Percentiles rank a stretch among this genome's conserved stretches.
Evolutionary conservation across 441 rosid species (phyloP).

Genomic region (Croton setiger): DNA sequence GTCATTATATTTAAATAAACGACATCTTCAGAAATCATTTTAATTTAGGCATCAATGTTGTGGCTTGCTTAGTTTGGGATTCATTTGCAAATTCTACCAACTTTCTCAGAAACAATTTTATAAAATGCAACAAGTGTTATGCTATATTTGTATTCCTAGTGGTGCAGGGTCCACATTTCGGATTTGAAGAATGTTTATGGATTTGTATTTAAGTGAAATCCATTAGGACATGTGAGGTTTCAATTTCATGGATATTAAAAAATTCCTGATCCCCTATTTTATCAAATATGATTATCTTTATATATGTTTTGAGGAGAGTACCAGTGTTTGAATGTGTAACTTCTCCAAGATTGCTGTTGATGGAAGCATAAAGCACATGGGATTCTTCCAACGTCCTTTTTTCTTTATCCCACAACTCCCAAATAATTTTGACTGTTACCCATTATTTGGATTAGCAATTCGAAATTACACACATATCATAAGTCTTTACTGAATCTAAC

Average conservation of each 20-base stretch:
- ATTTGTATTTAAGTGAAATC: not conserved
- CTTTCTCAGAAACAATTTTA: not conserved
- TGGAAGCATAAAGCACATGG: not conserved
- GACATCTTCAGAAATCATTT: not conserved
- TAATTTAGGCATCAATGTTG: not conserved
- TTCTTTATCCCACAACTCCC: not conserved
- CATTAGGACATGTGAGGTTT: not conserved
- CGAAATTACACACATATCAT: too few relatives aligned
- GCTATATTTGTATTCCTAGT: not conserved
- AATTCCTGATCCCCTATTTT: too few relatives aligned
- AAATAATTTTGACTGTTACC: not conserved
- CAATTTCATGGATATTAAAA: not conserved
- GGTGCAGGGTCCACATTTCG: not conserved
- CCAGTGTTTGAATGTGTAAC: not conserved
- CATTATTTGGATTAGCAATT: not conserved
- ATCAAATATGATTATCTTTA: too few relatives aligned
- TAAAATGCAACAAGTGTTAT: not conserved
- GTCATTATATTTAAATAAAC: not conserved
- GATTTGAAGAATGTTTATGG: not conserved
- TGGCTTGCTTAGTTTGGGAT: not conserved
- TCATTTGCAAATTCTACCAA: not conserved
- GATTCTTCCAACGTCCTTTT: not conserved
- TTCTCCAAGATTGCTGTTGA: not conserved
- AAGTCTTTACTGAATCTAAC: too few relatives aligned
- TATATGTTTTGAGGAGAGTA: not conserved